Base-by-base conservation (phyloP, 2,329 filamentous ascomycete species). In the Fusarium nisikadoi region DNA sequence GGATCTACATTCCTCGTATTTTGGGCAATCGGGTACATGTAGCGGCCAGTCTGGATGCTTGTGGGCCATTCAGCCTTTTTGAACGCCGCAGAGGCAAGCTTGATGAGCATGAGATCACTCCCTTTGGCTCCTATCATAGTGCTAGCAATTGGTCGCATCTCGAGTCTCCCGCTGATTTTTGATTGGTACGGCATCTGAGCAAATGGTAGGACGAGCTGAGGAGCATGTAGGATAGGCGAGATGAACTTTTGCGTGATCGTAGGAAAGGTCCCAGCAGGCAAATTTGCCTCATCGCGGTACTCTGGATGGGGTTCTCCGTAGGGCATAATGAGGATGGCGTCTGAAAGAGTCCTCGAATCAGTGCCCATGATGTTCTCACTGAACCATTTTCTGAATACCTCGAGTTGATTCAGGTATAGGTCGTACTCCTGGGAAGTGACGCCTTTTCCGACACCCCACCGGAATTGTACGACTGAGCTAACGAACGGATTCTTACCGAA, bases 371-470 rank as follows among this genome's bases (percentile, higher is more conserved):
- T 0, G 49, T 20, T 36, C 33, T 27, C 13, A 0, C 0, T 38
- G 23, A 52, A 27, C 33, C 49, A 38, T 0, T 27, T 20, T 38
- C 49, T 38, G 49, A 52, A 36, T 0, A 27, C 5, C 10, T 27
- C 7, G 1, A 52, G 33, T 36, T 52, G 23, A 0, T n/a, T n/a
- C 33, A 38, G 1, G 0, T 52, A 52, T 36, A 0, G 0, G 1
- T 16, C 19, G 17, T 36, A 27, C 1, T 36, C 13, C 17, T 36
- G 12, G 6, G 0, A n/a, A 1, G 23, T n/a, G 1, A 52, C 49
- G 0, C 3, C 23, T 27, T 36, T 27, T 12, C 23, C 49, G 2
- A 25, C 6, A 2, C 20, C 49, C 31, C 31, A 52, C 6, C 49
- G 33, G 9, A 52, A 52, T 20, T 3, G 9, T 1, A 52, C 49